Conservation (phyloP, 805 yeast genomes). For the Spathaspora girioi region DNA sequence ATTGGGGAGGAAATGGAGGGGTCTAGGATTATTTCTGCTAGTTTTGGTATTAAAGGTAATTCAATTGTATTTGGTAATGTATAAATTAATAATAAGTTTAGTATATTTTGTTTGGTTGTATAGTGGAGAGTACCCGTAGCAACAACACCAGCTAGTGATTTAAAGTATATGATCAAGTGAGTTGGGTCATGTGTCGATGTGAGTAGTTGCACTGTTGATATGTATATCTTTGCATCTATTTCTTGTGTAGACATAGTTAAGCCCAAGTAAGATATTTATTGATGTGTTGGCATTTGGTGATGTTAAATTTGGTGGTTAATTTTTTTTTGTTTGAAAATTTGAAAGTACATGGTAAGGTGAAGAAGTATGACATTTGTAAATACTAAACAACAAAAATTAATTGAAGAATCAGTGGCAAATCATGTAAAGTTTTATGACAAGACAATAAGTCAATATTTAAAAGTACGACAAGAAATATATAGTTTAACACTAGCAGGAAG, state of each 20-base stretch:
- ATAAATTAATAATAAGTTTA: slow-evolving; percentile 8
- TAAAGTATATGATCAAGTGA: not conserved
- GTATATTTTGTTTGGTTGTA: slow-evolving; percentile 6
- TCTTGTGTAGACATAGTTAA: not conserved
- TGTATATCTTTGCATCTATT: slow-evolving; percentile 6
- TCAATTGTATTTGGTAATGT: slow-evolving; percentile 7
- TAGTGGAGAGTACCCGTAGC: not conserved
- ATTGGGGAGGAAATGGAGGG: not conserved
- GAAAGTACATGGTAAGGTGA: too few relatives aligned
- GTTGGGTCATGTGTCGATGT: not conserved
- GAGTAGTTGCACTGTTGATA: slow-evolving; percentile 2
- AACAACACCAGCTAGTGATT: not conserved
- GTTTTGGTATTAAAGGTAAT: not conserved
- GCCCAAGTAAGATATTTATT: too few relatives aligned
- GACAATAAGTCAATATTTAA: slow-evolving; percentile 27
- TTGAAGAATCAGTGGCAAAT: slow-evolving; percentile 27
- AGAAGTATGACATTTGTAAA: slow-evolving; percentile 24
- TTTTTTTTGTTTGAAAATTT: not conserved
- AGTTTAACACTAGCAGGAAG: slow-evolving; percentile 1
- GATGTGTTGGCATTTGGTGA: too few relatives aligned
- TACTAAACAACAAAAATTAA: slow-evolving; percentile 28
- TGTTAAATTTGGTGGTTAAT: too few relatives aligned
- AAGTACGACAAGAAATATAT: slow-evolving; percentile 29
- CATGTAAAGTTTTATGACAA: slow-evolving; percentile 32
- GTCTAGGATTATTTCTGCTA: slow-evolving; percentile 1